phyloP scores from a whole-genome alignment of 2,329 filamentous ascomycete species.

The Paraconiothyrium brasiliense region DNA sequence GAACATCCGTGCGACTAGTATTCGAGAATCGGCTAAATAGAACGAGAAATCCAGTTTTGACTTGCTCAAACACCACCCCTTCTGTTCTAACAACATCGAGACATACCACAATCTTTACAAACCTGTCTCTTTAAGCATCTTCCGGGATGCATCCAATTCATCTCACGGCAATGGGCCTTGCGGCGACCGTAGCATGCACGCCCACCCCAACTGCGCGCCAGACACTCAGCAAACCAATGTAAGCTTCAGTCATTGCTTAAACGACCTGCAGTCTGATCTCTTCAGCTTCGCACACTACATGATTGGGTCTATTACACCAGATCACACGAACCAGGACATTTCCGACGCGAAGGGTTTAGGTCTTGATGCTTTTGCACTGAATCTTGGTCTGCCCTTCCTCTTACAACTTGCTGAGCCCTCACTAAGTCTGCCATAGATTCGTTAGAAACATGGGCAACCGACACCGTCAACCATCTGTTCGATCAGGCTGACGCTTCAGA shows the following conservation, averaged over 20 bases:
- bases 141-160: neutral
- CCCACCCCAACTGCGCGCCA: constrained; percentile 5
- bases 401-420: neutral
- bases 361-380: constrained; percentile 48
- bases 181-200: constrained; percentile 8
- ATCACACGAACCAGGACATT: constrained; percentile 37
- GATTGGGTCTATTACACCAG: constrained; percentile 32
- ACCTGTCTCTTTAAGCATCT: neutral
- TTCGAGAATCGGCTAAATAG: no score
- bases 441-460: constrained; percentile 35
- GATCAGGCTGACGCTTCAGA: constrained; percentile 36
- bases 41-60: no score
- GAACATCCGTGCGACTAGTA: no score
- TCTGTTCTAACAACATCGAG: neutral
- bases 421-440: constrained; percentile 17
- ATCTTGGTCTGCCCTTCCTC: constrained; percentile 33
- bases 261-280: neutral
- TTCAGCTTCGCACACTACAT: constrained; percentile 35
- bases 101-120: neutral
- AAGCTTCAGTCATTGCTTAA: neutral
- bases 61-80: no score
- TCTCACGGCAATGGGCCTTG: constrained; percentile 1
- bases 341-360: constrained; percentile 40
- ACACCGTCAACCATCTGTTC: constrained; percentile 43
- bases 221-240: constrained; percentile 19